Conservation (phyloP, 2,329 filamentous ascomycete species). For the Fusarium proliferatum region DNA sequence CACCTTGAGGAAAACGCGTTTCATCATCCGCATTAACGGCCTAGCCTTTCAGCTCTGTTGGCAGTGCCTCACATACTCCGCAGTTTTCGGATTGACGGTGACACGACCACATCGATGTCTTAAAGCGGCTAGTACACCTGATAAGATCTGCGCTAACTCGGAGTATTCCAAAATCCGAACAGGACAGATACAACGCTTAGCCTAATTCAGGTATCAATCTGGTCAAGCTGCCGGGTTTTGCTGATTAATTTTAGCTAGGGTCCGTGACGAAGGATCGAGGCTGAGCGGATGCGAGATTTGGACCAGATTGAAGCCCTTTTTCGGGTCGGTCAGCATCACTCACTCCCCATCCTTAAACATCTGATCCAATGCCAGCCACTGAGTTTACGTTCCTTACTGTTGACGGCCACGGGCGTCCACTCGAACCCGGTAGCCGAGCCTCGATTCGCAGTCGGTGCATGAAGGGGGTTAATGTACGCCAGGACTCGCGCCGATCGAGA, state of each 20-base stretch:
- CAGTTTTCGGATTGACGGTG: background rate
- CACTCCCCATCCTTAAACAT: accelerated
- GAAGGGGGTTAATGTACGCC: conserved; percentile 7
- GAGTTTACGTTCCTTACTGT: background rate
- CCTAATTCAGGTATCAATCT: background rate
- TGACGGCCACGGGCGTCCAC: background rate
- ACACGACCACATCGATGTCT: background rate
- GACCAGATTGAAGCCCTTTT: background rate
- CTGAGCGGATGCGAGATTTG: background rate
- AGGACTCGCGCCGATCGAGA: conserved; percentile 1
- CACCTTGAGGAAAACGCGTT: too few relatives aligned
- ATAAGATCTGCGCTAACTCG: background rate
- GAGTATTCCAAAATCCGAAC: background rate
- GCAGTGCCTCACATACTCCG: background rate
- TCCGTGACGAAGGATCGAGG: background rate
- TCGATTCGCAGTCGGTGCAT: conserved; percentile 9
- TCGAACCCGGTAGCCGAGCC: background rate
- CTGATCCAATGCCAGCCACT: background rate
- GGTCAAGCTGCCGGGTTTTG: background rate
- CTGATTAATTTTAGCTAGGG: background rate
- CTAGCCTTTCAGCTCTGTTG: too few relatives aligned
- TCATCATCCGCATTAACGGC: too few relatives aligned
- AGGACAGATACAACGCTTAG: accelerated
- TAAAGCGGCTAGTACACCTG: background rate
- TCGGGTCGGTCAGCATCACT: background rate